Conservation (phyloP, 129 eudicot species). For the Centrapalus pauciflorus region DNA sequence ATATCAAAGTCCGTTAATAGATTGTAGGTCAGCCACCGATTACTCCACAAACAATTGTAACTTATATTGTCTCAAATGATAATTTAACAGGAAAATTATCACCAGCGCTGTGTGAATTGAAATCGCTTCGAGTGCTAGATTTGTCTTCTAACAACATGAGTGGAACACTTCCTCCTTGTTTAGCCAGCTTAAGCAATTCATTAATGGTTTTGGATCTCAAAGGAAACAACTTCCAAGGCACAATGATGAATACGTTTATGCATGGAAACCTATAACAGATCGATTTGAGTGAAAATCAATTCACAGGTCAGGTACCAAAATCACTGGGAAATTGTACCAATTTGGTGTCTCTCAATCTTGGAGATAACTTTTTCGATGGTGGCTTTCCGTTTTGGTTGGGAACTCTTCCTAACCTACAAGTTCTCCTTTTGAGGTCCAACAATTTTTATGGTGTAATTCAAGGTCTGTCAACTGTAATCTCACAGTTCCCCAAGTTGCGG, state of each 20-base stretch:
- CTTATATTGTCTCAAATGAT: not conserved
- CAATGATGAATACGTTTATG: not conserved
- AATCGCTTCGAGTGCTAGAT: conserved; percentile 9
- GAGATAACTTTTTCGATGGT: not conserved
- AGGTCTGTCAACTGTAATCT: not conserved
- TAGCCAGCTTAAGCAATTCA: conserved; percentile 3
- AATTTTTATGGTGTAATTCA: conserved; percentile 5
- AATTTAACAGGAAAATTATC: conserved; percentile 9
- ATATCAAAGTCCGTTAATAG: too few relatives aligned
- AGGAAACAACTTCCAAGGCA: not conserved
- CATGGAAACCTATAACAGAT: not conserved
- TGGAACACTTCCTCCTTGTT: conserved; percentile 13
- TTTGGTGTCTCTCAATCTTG: conserved; percentile 5
- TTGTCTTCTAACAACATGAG: conserved; percentile 17
- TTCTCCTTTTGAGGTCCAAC: conserved; percentile 12
- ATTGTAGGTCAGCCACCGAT: conserved; percentile 1
- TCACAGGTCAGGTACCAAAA: conserved; percentile 1
- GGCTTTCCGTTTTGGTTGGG: conserved; percentile 9
- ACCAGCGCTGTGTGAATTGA: not conserved
- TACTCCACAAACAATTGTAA: not conserved
- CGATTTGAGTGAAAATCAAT: conserved; percentile 17
- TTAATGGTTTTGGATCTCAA: not conserved
- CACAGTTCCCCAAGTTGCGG: conserved; percentile 1
- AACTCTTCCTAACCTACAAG: conserved; percentile 1
- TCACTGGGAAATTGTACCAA: conserved; percentile 8